Conservation (phyloP, 1,284 basidiomycete species). For the Tranzscheliella williamsii region DNA sequence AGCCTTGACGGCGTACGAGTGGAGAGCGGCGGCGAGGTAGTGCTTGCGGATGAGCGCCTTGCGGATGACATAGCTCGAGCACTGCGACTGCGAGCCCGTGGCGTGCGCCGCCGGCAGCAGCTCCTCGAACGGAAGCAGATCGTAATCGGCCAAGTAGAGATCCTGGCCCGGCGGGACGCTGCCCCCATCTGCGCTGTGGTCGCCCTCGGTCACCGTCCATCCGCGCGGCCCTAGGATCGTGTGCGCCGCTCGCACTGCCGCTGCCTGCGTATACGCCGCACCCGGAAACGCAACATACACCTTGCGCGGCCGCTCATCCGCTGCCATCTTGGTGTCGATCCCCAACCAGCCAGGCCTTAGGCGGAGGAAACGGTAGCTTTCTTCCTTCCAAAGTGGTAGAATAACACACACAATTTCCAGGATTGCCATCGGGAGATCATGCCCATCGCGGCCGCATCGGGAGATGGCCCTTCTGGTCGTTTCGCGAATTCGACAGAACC, state of each 20-base stretch:
- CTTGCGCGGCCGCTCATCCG: too few relatives aligned
- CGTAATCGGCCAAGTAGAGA: conserved; percentile 56
- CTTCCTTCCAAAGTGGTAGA: too few relatives aligned
- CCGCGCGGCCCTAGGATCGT: conserved; percentile 25
- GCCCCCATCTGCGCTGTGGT: conserved; percentile 2
- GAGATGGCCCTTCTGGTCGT: too few relatives aligned
- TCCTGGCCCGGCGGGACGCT: conserved; percentile 3
- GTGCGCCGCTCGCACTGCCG: conserved; percentile 34
- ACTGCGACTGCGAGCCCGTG: conserved; percentile 65
- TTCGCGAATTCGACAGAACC: too few relatives aligned
- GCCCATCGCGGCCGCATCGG: too few relatives aligned
- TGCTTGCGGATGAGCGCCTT: conserved; percentile 95
- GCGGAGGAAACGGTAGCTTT: too few relatives aligned
- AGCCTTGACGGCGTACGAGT: conserved; percentile 52
- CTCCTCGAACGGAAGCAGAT: conserved; percentile 53
- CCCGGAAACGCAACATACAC: conserved; percentile 52
- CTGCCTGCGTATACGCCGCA: conserved; percentile 53
- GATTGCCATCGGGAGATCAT: too few relatives aligned
- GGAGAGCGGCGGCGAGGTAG: conserved; percentile 78
- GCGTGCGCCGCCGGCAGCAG: conserved; percentile 18
- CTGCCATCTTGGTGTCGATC: too few relatives aligned
- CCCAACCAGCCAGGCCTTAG: too few relatives aligned
- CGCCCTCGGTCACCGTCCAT: conserved; percentile 36
- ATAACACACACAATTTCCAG: too few relatives aligned
- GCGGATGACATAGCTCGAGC: conserved; percentile 85